These are phyloP conservation scores for Lepidium campestre DNA, from an alignment of 441 rosid genomes.

Conservation along the genomic window DNA sequence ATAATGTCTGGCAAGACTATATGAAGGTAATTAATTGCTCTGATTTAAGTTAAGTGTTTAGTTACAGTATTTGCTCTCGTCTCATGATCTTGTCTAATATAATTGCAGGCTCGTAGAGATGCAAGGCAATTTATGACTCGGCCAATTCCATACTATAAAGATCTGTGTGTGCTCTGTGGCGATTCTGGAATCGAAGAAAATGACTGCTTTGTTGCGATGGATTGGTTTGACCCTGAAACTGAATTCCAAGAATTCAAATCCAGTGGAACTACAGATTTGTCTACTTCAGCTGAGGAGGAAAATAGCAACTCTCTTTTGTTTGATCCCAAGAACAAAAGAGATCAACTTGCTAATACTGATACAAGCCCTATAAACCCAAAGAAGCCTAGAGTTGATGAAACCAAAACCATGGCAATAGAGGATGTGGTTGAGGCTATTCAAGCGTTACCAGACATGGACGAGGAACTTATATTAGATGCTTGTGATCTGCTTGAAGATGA, in stretches of 20 bases:
- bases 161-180: constrained; percentile 59
- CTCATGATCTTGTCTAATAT: neutral
- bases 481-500: constrained; percentile 85
- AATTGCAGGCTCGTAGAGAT: constrained; percentile 56
- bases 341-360: constrained; percentile 29
- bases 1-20: constrained; percentile 74
- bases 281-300: constrained; percentile 42
- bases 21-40: constrained; percentile 29
- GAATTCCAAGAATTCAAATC: constrained; percentile 33
- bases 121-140: constrained; percentile 79
- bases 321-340: constrained; percentile 41
- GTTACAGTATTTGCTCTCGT: neutral
- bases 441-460: constrained; percentile 74
- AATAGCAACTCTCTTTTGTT: constrained; percentile 26
- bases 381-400: constrained; percentile 37
- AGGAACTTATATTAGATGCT: constrained; percentile 77
- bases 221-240: constrained; percentile 46
- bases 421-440: constrained; percentile 59
- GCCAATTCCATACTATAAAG: constrained; percentile 79
- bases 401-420: constrained; percentile 44
- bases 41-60: neutral
- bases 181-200: constrained; percentile 40
- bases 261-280: constrained; percentile 18
- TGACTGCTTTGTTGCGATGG: constrained; percentile 43
- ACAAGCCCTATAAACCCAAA: constrained; percentile 31